Percentiles rank a stretch among this genome's conserved stretches.
Evolutionary conservation across 2,329 filamentous ascomycete genomes (phyloP).

Genomic region (Aspergillus clavatus): DNA sequence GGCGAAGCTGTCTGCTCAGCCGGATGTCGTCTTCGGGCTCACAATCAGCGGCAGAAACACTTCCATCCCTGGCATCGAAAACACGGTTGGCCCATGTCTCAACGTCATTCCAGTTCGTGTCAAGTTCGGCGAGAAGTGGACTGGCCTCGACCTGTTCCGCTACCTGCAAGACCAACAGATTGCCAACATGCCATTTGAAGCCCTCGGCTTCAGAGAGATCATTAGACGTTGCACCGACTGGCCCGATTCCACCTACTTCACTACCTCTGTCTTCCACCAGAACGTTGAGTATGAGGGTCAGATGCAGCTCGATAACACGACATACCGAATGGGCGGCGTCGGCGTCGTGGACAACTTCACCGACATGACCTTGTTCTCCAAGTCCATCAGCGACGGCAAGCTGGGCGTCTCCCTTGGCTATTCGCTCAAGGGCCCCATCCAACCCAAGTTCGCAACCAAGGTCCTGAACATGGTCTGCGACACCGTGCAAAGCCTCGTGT

Average conservation of each 20-base stretch:
- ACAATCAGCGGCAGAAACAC: slow-evolving; percentile 62
- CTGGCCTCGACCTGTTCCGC: slow-evolving; percentile 49
- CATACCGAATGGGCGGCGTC: slow-evolving; percentile 36
- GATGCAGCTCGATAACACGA: slow-evolving; percentile 35
- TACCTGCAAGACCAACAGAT: slow-evolving; percentile 56
- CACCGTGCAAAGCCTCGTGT: slow-evolving; percentile 32
- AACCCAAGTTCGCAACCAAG: slow-evolving; percentile 29
- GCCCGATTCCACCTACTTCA: slow-evolving; percentile 40
- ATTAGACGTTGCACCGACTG: slow-evolving; percentile 41
- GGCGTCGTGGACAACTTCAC: slow-evolving; percentile 39
- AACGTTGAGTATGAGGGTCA: slow-evolving; percentile 33
- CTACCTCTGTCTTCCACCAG: slow-evolving; percentile 39
- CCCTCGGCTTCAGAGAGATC: slow-evolving; percentile 53
- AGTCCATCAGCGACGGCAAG: slow-evolving; percentile 27
- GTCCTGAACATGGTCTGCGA: slow-evolving; percentile 40
- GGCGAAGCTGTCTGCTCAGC: slow-evolving; percentile 48
- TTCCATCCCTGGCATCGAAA: slow-evolving; percentile 51
- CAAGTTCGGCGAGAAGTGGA: slow-evolving; percentile 49
- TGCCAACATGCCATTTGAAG: slow-evolving; percentile 52
- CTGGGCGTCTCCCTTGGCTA: slow-evolving; percentile 37
- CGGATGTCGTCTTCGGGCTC: slow-evolving; percentile 62
- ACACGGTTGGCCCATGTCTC: slow-evolving; percentile 61
- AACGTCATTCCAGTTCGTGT: slow-evolving; percentile 63
- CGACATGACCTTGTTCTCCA: slow-evolving; percentile 39
- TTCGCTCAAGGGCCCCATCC: slow-evolving; percentile 33